Base-by-base conservation (phyloP, 768 basidiomycete genomes). In the Leccinellum rugosiceps region DNA sequence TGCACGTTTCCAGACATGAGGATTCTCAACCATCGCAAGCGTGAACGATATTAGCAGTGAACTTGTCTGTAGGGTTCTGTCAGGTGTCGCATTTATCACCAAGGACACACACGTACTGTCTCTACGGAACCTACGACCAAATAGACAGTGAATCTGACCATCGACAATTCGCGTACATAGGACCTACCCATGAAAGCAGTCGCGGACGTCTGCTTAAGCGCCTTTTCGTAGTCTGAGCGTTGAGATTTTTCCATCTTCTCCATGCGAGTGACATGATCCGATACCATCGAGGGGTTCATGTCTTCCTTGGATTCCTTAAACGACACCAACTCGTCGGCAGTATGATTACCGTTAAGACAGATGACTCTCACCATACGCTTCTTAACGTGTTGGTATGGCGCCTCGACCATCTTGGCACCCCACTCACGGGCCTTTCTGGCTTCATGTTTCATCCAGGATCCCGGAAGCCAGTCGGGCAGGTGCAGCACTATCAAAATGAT, bases 381-480 rank as follows among this genome's bases (percentile, higher is more conserved):
- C 53, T 38, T 50, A 7, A 38, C 53, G 21, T 66, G 55, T 15
- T 60, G 54, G 50, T 61, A 66, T 5, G 65, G 65, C 13, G 4
- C 45, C 19, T 66, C 64, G 2, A 60, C 52, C 61, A 57, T 53
- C 48, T 45, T 56, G 41, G 17, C 31, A 15, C 58, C 53, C 46
- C 15, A 50, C 43, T 65, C 53, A 3, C 48, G 55, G 6, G 61
- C 46, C 11, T 14, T n/a, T 53, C 32, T 59, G 10, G 64, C 61
- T 31, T 57, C 56, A 26, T 25, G 58, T 43, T 65, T 58, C 15
- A 66, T 52, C 23, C 50, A 44, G 17, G 61, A 54, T 13, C 62
- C 58, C 9, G 67, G 68, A 5, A 69, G 47, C 67, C 66, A 72
- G 6, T 68, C 62, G 1, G 71, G 71, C 4, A 71, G 17, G 32